These are phyloP conservation scores for Byssochlamys sp. DNA, from an alignment of 2,329 filamentous ascomycete species.

Conservation along the genomic window DNA sequence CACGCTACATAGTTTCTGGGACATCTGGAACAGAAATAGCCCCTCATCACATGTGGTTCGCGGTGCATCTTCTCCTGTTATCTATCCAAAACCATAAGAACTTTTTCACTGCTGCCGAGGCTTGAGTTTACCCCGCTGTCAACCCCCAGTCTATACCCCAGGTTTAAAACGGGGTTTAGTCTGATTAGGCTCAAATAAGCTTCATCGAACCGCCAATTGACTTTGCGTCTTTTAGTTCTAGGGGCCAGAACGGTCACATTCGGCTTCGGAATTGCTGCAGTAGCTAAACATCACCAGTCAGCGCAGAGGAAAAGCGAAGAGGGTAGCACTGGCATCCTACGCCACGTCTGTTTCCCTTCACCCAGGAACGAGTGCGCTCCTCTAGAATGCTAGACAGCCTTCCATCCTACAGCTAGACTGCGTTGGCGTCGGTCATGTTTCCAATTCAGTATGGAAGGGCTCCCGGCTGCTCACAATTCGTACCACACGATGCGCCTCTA, in stretches of 20 bases:
- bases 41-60: not conserved
- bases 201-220: not conserved
- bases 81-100: not conserved
- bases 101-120: conserved; percentile 1
- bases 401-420: not conserved
- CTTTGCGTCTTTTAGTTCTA: not conserved
- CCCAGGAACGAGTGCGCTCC: not conserved
- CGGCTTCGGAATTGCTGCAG: not conserved
- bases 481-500: not conserved
- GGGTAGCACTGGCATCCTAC: not conserved
- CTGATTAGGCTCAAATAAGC: not conserved
- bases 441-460: not conserved
- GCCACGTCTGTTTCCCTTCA: not conserved
- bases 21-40: not conserved
- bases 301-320: not conserved
- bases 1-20: not conserved
- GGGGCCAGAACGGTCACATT: not conserved
- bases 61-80: not conserved
- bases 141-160: conserved; percentile 11
- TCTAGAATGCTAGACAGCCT: not conserved
- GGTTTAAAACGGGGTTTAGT: not conserved
- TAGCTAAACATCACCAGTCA: not conserved
- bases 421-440: not conserved
- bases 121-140: not conserved
- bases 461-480: not conserved